Percentiles rank a stretch among this genome's conserved stretches.
Evolutionary conservation across 805 yeast genomes (phyloP).

Genomic region (Wickerhamiella shivajii): DNA sequence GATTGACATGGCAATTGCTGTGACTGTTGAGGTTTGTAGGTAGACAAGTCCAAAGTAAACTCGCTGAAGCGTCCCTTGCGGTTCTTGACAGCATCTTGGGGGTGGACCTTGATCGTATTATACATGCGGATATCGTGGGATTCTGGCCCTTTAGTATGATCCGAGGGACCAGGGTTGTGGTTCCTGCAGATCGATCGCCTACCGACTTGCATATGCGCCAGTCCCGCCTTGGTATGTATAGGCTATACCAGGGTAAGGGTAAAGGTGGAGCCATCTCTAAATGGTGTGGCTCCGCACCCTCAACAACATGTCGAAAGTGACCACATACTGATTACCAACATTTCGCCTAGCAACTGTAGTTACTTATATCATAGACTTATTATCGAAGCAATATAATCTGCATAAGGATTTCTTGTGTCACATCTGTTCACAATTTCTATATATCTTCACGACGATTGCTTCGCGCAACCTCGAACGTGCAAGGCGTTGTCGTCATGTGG

Average conservation of each 20-base stretch:
- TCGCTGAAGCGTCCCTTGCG: constrained; percentile 4
- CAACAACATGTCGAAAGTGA: no score
- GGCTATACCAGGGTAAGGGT: not conserved
- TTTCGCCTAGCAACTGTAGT: no score
- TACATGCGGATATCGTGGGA: constrained; percentile 1
- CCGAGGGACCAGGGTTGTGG: not conserved
- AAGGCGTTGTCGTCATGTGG: no score
- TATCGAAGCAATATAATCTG: no score
- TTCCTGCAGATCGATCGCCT: not conserved
- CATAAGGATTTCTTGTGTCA: no score
- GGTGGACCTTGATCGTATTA: constrained; percentile 7
- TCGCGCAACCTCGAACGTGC: no score
- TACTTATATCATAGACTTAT: no score
- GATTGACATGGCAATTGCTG: not conserved
- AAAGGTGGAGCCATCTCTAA: not conserved
- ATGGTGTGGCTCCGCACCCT: no score
- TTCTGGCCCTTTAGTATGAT: not conserved
- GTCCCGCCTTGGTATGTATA: not conserved
- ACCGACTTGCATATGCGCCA: not conserved
- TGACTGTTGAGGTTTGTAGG: not conserved
- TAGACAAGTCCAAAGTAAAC: constrained; percentile 4
- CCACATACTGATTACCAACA: no score
- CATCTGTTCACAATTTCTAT: no score
- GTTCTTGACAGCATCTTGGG: constrained; percentile 6
- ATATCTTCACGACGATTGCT: no score